Evolutionary conservation across 1,284 basidiomycete genomes (phyloP).

Genomic region (Ganoderma lucidum): DNA sequence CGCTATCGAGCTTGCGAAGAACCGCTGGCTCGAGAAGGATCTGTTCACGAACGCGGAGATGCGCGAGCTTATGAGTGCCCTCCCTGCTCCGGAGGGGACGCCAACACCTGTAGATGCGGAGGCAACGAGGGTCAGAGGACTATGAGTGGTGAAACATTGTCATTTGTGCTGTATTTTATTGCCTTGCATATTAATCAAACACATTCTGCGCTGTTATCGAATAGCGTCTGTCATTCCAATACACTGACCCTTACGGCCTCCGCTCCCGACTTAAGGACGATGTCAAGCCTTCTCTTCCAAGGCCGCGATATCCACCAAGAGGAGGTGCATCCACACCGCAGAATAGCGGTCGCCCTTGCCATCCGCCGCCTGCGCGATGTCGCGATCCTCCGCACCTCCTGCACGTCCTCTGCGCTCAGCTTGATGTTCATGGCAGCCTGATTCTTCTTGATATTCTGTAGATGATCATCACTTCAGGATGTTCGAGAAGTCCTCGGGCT

Average conservation of each 20-base stretch:
- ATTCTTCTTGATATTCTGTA: slow-evolving; percentile 36
- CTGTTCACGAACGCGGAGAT: slow-evolving; percentile 36
- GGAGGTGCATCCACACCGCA: neutral
- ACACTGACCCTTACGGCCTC: neutral
- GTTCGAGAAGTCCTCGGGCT: slow-evolving; percentile 52
- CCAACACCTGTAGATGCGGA: neutral
- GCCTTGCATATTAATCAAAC: neutral
- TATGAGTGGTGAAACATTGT: neutral
- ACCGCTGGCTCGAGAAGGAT: slow-evolving; percentile 38
- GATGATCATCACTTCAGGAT: slow-evolving; percentile 41
- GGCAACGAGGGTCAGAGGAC: neutral
- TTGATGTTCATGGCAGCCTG: slow-evolving; percentile 41
- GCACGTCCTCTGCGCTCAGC: slow-evolving; percentile 43
- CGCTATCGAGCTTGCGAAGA: slow-evolving; percentile 42
- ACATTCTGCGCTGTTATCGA: neutral
- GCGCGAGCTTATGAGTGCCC: slow-evolving; percentile 32
- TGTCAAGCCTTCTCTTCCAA: neutral
- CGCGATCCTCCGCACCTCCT: slow-evolving; percentile 43
- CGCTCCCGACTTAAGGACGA: neutral
- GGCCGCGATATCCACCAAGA: neutral
- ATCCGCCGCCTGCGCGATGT: slow-evolving; percentile 39
- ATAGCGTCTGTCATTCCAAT: neutral
- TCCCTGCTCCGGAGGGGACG: neutral
- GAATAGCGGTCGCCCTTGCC: neutral
- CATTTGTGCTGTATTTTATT: neutral